Evolutionary conservation across 129 eudicot species (phyloP).

Genomic region (Flaveria sonorensis): DNA sequence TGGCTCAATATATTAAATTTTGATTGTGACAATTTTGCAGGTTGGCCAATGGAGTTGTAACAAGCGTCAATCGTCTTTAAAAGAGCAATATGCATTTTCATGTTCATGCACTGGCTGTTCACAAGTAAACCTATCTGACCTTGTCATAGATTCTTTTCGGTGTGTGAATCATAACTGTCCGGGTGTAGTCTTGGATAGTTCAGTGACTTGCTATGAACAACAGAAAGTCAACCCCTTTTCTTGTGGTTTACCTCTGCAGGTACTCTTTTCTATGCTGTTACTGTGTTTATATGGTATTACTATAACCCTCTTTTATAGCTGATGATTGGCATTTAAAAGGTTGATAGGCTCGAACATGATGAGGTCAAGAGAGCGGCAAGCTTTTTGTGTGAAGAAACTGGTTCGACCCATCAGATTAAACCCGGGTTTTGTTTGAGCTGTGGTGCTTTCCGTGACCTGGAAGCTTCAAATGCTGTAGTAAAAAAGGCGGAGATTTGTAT

Average conservation of each 20-base stretch:
- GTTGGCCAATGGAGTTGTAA: constrained; percentile 78
- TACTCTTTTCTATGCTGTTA: constrained; percentile 23
- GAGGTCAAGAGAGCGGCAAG: constrained; percentile 49
- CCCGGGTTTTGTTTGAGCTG: constrained; percentile 67
- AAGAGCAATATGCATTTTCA: constrained; percentile 67
- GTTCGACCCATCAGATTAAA: constrained; percentile 27
- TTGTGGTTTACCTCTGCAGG: constrained; percentile 43
- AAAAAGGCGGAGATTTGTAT: constrained; percentile 42
- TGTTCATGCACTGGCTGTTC: constrained; percentile 78
- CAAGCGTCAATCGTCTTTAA: constrained; percentile 58
- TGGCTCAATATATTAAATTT: not conserved
- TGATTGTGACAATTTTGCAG: constrained; percentile 43
- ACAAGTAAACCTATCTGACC: constrained; percentile 69
- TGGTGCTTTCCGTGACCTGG: constrained; percentile 49
- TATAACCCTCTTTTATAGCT: constrained; percentile 12
- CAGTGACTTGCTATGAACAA: constrained; percentile 40
- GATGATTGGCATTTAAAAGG: constrained; percentile 39
- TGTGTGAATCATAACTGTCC: constrained; percentile 60
- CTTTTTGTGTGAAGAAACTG: constrained; percentile 45
- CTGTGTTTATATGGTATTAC: constrained; percentile 9
- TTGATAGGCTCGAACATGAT: constrained; percentile 31
- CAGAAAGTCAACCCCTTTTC: constrained; percentile 43
- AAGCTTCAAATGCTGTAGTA: constrained; percentile 43
- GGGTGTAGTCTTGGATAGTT: constrained; percentile 70
- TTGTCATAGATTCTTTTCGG: constrained; percentile 63